Base-by-base conservation (phyloP, 2,329 filamentous ascomycete species). In the Arthrobotrys musiformis region DNA sequence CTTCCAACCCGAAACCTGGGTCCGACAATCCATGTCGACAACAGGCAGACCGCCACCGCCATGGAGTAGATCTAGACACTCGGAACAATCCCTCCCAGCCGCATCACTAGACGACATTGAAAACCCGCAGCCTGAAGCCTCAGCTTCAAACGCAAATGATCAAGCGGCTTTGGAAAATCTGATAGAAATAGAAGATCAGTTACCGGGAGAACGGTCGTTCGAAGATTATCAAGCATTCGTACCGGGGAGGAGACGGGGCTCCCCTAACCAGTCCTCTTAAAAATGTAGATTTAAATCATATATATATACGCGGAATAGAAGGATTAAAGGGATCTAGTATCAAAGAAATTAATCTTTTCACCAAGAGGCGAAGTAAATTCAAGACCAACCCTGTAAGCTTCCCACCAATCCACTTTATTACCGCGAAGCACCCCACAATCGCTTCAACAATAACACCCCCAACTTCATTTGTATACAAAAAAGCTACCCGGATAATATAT, bases 401-500 rank as follows among this genome's bases (percentile, higher is more conserved):
- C 52, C 4, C 52, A 8, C 17, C 19, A 58, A 58, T 22, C 54
- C 54, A 26, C 54, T 40, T 17, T 40, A 58, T 40, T 40, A 58
- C 54, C 33, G 11, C 33, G n/a, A 40, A 58, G 19, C 8, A 19
- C 13, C 24, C 60, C 48, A 22, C 44, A 11, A 22, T 64, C 37
- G 24, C 42, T 28, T 48, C 40, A 26, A 26, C 22, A 17, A n/a
- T 15, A 48, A 48, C 19, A 22, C 44, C 44, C 54, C 37, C n/a
- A n/a, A 24, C 40, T 33, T 44, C 17, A 9, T 62, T 62, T 46
- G 58, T 62, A 46, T 44, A 62, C 26, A 62, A 11, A 46, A n/a
- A 42, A 61, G 40, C 40, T 62, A 62, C 58, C 22, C 58, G 46
- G 37, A 62, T 62, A 72, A 58, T 72, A 72, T 72, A 58, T 72